Conservation (phyloP, 768 basidiomycete species). For the Termitomyces eurrhizus region DNA sequence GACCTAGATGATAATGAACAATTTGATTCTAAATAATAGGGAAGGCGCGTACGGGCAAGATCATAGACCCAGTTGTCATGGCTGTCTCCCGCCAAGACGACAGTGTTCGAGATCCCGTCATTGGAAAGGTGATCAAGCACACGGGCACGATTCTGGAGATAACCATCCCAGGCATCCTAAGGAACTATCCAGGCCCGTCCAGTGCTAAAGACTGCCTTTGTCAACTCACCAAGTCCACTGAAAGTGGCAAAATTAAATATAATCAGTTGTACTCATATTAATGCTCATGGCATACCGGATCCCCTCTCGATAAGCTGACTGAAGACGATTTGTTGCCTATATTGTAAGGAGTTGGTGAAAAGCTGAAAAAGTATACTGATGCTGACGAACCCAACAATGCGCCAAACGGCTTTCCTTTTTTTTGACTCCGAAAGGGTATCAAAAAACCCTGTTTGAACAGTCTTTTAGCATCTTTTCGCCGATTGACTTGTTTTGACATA, state of each 20-base stretch:
- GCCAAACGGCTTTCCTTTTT: background rate
- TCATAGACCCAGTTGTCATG: constrained; percentile 3
- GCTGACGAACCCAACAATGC: constrained; percentile 1
- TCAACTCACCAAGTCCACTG: background rate
- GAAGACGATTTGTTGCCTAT: constrained; percentile 1
- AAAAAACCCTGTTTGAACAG: background rate
- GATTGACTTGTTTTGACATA: background rate
- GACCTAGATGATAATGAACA: background rate
- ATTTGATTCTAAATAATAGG: no score
- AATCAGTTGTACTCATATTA: background rate
- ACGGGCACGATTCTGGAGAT: constrained; percentile 1
- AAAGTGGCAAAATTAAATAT: background rate
- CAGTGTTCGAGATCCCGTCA: background rate
- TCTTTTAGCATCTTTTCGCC: background rate
- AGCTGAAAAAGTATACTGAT: no score
- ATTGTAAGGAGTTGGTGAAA: background rate
- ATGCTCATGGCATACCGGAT: background rate
- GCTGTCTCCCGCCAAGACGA: constrained; percentile 1
- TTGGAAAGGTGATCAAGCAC: background rate
- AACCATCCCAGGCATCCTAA: constrained; percentile 1
- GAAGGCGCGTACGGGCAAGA: background rate
- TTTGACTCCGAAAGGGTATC: background rate
- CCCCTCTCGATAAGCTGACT: background rate
- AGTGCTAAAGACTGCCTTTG: background rate
- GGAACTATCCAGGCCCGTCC: background rate